Conservation (phyloP, 2,329 filamentous ascomycete genomes). For the Diatrype stigma region DNA sequence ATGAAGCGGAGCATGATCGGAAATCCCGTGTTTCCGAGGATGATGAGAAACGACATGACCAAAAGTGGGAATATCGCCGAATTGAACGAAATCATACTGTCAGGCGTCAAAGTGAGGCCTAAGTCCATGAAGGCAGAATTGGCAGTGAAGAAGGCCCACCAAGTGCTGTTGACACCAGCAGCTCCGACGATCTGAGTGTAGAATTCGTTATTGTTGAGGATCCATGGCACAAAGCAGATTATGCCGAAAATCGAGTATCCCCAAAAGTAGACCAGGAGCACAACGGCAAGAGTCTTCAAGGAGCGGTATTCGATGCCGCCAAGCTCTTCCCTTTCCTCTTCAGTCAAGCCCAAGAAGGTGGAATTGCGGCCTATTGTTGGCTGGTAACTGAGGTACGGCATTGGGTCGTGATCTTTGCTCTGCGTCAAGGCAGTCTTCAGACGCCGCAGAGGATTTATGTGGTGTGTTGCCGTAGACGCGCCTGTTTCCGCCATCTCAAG, state of each 20-base stretch:
- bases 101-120: slow-evolving; percentile 86
- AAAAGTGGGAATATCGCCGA: slow-evolving; percentile 71
- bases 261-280: slow-evolving; percentile 77
- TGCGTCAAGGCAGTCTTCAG: slow-evolving; percentile 55
- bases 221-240: slow-evolving; percentile 75
- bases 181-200: slow-evolving; percentile 64
- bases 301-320: slow-evolving; percentile 96
- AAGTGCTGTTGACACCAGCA: slow-evolving; percentile 61
- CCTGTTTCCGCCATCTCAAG: slow-evolving; percentile 25
- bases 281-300: slow-evolving; percentile 75
- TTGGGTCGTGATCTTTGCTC: slow-evolving; percentile 49
- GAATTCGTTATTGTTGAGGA: slow-evolving; percentile 53
- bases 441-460: slow-evolving; percentile 39
- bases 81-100: slow-evolving; percentile 91
- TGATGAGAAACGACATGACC: slow-evolving; percentile 77
- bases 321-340: slow-evolving; percentile 89
- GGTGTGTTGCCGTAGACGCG: slow-evolving; percentile 18
- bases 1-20: slow-evolving; percentile 90
- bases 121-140: slow-evolving; percentile 90
- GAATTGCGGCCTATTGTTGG: slow-evolving; percentile 93
- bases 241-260: slow-evolving; percentile 77
- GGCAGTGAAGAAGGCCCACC: slow-evolving; percentile 92
- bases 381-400: slow-evolving; percentile 91
- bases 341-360: slow-evolving; percentile 79
- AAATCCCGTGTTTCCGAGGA: slow-evolving; percentile 94